Evolutionary conservation across 2,329 filamentous ascomycete genomes (phyloP), one percentile per base, ranked within the genome.

Genomic region (Zopfia rhizophila): DNA sequence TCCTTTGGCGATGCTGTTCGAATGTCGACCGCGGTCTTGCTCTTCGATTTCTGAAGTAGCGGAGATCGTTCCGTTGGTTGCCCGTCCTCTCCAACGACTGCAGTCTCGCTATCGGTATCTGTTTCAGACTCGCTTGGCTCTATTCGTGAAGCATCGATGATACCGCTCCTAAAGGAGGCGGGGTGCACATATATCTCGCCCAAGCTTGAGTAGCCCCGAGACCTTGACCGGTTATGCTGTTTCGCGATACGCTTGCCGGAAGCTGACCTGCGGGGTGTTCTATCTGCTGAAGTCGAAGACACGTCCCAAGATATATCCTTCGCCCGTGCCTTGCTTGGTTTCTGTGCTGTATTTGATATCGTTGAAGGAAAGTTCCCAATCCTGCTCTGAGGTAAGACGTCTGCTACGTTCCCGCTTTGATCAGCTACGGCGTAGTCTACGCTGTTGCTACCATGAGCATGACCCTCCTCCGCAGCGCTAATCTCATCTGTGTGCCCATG

Each of bases 161-260:
- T 96, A 44, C 93, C 91, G 69, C 96, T 89, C 56, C 94, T 82
- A 78, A 97, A 91, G 53, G 88, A 93, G 17, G 91, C 88, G 3
- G 94, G 94, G 67, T 97, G 89, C 39, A 96, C 89, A 67, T 87
- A 90, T 57, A 95, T 82, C 41, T 85, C 82, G 18, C 86, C 88
- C 43, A 91, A 82, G 23, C 74, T 79, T 11, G 77, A 75, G 48
- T 81, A 79, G 24, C 31, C 74, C 39, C 81, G 76, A 21, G 77
- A 79, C 18, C 75, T 86, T 73, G 77, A 91, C 75, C 76, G 67
- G 56, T 81, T 85, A 48, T 84, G 75, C 54, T 88, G 81, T 59
- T 84, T 85, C 12, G 52, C 45, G 24, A 45, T 53, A 42, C 66
- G 65, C 56, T 68, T 70, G 31, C 60, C 62, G 28, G 65, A 60